Conservation (phyloP, 2,329 filamentous ascomycete genomes). For the Fusarium equiseti region DNA sequence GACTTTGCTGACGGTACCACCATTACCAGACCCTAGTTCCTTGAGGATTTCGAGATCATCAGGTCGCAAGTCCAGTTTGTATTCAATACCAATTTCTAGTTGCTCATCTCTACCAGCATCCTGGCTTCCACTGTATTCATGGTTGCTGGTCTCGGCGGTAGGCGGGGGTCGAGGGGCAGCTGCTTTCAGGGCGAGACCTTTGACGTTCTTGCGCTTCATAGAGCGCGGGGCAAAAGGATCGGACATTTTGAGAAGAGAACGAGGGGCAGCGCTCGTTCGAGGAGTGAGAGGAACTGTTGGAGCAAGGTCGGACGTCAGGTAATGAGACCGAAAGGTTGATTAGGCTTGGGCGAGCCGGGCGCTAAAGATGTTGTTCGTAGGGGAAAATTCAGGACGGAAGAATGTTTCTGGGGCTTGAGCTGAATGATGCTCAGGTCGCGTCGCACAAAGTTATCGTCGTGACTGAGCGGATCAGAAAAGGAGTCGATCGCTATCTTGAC, state of each 20-base stretch:
- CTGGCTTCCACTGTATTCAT: constrained; percentile 70
- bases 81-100: constrained; percentile 96
- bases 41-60: constrained; percentile 94
- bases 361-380: constrained; percentile 35
- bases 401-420: constrained; percentile 9
- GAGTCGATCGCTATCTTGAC: constrained; percentile 27
- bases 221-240: constrained; percentile 77
- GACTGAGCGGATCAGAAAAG: constrained; percentile 16
- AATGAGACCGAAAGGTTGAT: constrained; percentile 24
- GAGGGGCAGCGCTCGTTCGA: constrained; percentile 16
- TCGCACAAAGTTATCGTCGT: constrained; percentile 15
- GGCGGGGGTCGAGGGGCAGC: constrained; percentile 78
- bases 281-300: neutral
- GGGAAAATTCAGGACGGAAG: constrained; percentile 19
- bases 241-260: constrained; percentile 61
- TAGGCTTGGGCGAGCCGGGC: constrained; percentile 34
- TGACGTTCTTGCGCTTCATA: constrained; percentile 99
- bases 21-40: constrained; percentile 95
- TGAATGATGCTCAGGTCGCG: constrained; percentile 7
- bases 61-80: constrained; percentile 89
- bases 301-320: constrained; percentile 11
- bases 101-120: constrained; percentile 68
- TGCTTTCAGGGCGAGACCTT: constrained; percentile 89
- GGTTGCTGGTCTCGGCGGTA: constrained; percentile 78
- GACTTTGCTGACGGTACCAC: constrained; percentile 98